phyloP scores from a whole-genome alignment of 2,329 filamentous ascomycete genomes.

The Botrytis byssoidea region DNA sequence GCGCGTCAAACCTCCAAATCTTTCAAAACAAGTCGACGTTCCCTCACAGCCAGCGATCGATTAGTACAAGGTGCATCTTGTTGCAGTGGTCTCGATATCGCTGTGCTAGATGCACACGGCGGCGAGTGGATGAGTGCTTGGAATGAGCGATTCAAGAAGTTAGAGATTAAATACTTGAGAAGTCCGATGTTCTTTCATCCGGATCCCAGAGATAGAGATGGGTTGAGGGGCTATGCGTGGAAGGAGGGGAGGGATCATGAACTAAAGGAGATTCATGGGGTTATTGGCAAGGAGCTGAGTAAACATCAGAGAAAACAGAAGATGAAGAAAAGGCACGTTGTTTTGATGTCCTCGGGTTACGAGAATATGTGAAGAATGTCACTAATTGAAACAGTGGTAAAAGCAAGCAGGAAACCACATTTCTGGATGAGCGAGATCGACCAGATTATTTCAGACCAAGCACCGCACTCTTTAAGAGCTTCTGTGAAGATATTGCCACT shows the following conservation, averaged over 20 bases:
- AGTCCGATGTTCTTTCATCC: constrained; percentile 84
- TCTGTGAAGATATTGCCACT: constrained; percentile 56
- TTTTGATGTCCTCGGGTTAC: not conserved
- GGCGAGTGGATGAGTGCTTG: constrained; percentile 68
- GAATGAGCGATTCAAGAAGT: constrained; percentile 65
- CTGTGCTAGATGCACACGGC: constrained; percentile 66
- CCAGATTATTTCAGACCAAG: constrained; percentile 70
- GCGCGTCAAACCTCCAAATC: constrained; percentile 44
- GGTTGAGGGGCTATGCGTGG: constrained; percentile 67
- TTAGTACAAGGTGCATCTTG: constrained; percentile 27
- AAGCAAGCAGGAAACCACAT: constrained; percentile 30
- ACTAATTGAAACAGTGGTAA: constrained; percentile 39
- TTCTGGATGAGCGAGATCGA: constrained; percentile 61
- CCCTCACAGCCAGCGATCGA: constrained; percentile 40
- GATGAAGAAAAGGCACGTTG: constrained; percentile 46
- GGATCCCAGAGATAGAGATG: constrained; percentile 73
- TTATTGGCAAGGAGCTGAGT: constrained; percentile 76
- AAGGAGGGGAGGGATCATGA: constrained; percentile 57
- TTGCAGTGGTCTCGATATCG: constrained; percentile 41
- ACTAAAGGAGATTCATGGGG: constrained; percentile 67
- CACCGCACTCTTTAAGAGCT: constrained; percentile 58
- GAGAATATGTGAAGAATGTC: not conserved
- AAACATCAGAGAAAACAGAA: constrained; percentile 74
- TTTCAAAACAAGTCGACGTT: constrained; percentile 38
- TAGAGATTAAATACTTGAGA: constrained; percentile 69